Evolutionary conservation across 768 basidiomycete species (phyloP).

Genomic region (Mycena epipterygia): DNA sequence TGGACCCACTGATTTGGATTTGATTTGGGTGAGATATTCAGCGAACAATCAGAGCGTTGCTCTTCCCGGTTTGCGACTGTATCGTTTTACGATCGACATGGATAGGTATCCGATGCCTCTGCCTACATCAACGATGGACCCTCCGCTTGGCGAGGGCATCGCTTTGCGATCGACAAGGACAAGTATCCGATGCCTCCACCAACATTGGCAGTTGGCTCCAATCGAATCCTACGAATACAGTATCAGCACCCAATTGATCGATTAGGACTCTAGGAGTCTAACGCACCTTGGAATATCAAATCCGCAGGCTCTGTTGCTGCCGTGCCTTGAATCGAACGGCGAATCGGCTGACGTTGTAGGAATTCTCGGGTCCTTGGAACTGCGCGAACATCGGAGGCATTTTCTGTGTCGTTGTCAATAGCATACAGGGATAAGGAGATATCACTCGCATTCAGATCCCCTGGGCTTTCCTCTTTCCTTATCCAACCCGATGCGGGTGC

Average conservation of each 20-base stretch:
- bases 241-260: not conserved
- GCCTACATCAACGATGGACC: constrained; percentile 36
- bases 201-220: constrained; percentile 37
- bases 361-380: constrained; percentile 18
- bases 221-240: constrained; percentile 29
- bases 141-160: too few species aligned
- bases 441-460: too few species aligned
- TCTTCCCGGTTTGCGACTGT: too few species aligned
- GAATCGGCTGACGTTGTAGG: not conserved
- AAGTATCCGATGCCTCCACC: too few species aligned
- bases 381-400: not conserved
- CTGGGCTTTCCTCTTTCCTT: too few species aligned
- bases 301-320: constrained; percentile 15
- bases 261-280: not conserved
- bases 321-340: constrained; percentile 26
- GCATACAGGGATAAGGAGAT: too few species aligned
- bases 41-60: too few species aligned
- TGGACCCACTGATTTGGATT: too few species aligned
- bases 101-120: constrained; percentile 32
- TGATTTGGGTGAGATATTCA: too few species aligned
- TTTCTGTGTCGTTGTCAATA: too few species aligned
- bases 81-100: constrained; percentile 30
- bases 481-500: too few species aligned
- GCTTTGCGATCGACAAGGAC: too few species aligned
- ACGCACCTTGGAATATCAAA: constrained; percentile 21